Conservation (phyloP, 1,139 yeast genomes). For the Suhomyces kunorum region DNA sequence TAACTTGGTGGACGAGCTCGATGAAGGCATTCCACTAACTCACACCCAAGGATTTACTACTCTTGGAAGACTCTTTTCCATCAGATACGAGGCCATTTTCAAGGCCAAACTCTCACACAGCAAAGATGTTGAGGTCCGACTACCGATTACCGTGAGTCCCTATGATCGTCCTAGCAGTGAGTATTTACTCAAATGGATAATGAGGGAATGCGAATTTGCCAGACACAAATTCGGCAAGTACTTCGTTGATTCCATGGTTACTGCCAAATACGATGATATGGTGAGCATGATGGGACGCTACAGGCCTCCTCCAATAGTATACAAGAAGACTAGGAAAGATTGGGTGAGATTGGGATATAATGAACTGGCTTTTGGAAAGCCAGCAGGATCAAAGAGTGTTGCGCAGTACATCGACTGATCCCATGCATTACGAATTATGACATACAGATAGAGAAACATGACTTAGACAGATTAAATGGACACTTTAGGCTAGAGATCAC, state of each 20-base stretch:
- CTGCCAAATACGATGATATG: conserved; percentile 27
- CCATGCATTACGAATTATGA: not conserved
- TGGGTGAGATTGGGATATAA: conserved; percentile 44
- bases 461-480: no score
- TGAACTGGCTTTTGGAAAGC: conserved; percentile 33
- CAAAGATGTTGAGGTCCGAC: conserved; percentile 48
- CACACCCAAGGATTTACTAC: conserved; percentile 52
- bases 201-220: conserved; percentile 53
- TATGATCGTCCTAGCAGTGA: conserved; percentile 49
- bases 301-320: conserved; percentile 33
- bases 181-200: conserved; percentile 51
- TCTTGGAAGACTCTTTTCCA: conserved; percentile 52
- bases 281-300: conserved; percentile 23
- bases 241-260: conserved; percentile 26
- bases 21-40: conserved; percentile 46
- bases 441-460: no score
- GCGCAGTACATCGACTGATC: conserved; percentile 26
- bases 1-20: conserved; percentile 25
- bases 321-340: conserved; percentile 32
- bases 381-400: conserved; percentile 20
- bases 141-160: conserved; percentile 59
- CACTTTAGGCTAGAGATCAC: no score
- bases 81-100: conserved; percentile 52
- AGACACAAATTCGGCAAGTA: conserved; percentile 37
- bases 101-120: conserved; percentile 52